Evolutionary conservation across 108 stramenopile species (phyloP).

Genomic region (Nitzschia inconspicua): DNA sequence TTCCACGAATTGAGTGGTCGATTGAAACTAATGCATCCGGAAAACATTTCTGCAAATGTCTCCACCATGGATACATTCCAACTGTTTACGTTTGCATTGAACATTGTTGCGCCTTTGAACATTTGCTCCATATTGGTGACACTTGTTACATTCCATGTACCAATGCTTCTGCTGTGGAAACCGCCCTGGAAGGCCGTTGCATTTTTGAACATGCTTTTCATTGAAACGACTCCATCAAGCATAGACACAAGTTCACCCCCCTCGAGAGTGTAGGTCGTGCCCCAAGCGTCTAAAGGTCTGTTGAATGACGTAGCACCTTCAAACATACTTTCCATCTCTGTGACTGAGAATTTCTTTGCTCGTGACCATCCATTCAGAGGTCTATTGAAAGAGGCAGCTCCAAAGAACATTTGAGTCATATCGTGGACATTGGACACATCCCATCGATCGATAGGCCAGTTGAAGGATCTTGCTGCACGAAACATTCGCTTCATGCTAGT

Average conservation of each 20-base stretch:
- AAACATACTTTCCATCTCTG: conserved; percentile 27
- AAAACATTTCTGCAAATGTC: conserved; percentile 1
- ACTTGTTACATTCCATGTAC: conserved; percentile 25
- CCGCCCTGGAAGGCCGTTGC: too few species aligned
- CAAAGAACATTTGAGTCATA: conserved; percentile 11
- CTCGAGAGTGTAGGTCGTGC: too few species aligned
- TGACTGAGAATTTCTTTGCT: conserved; percentile 7
- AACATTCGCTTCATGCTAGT: conserved; percentile 20
- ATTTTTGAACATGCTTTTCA: conserved; percentile 21
- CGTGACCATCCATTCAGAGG: conserved; percentile 15
- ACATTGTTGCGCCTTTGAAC: conserved; percentile 20
- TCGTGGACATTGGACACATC: conserved; percentile 3
- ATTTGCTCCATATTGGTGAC: conserved; percentile 29
- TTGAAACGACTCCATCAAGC: too few species aligned
- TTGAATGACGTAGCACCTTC: conserved; percentile 29
- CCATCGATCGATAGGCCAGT: conserved; percentile 1
- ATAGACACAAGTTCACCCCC: too few species aligned
- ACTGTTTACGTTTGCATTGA: conserved; percentile 6
- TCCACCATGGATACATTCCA: conserved; percentile 21
- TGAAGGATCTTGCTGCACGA: conserved; percentile 16
- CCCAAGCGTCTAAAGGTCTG: too few species aligned
- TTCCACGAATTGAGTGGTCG: neutral
- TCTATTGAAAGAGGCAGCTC: conserved; percentile 2
- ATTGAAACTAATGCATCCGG: neutral
- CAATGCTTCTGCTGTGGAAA: conserved; percentile 23